Conservation (phyloP, 306 rosid species). For the apple (Malus domestica) region DNA sequence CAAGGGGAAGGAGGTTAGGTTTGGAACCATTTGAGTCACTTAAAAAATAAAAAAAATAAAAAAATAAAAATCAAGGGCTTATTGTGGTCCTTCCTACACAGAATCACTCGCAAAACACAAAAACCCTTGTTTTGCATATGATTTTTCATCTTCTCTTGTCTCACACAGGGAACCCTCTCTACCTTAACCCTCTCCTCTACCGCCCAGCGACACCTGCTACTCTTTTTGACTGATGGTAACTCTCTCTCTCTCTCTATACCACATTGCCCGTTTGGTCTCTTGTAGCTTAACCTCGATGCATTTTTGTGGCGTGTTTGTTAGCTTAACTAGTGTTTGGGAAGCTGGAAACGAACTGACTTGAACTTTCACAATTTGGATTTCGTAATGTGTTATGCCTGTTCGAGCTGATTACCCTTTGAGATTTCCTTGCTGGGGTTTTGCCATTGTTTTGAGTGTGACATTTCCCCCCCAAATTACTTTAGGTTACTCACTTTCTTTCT, state of each 20-base stretch:
- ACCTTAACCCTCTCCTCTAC: background rate
- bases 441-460: background rate
- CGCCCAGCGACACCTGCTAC: background rate
- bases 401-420: background rate
- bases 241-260: background rate
- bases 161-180: background rate
- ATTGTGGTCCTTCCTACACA: background rate
- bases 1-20: too few species aligned
- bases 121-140: background rate
- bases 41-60: too few species aligned
- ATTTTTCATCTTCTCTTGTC: background rate
- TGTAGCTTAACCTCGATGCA: background rate
- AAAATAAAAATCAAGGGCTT: too few species aligned
- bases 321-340: background rate
- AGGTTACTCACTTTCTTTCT: background rate
- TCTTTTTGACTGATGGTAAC: background rate
- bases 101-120: background rate
- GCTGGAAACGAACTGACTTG: background rate
- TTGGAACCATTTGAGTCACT: too few species aligned
- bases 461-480: too few species aligned
- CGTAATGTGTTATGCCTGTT: background rate
- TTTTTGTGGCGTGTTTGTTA: background rate
- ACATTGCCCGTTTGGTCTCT: background rate
- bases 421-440: background rate
- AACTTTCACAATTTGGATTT: background rate